Evolutionary conservation across 371 early-diverging fungal species (phyloP).

Genomic region (Apophysomyces elegans): DNA sequence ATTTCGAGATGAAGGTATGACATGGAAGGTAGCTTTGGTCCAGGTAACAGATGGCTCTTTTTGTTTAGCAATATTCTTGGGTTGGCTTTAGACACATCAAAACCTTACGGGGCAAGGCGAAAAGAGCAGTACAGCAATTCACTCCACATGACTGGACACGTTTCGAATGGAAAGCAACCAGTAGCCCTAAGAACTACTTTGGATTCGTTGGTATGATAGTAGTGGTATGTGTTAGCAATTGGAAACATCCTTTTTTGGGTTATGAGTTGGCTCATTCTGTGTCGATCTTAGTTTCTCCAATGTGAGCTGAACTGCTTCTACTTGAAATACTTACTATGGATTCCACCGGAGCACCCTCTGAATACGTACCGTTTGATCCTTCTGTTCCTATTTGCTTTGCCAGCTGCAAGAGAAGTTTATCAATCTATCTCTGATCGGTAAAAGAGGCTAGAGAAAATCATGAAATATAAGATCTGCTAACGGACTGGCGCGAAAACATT

Average conservation of each 20-base stretch:
- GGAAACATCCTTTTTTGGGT: not conserved
- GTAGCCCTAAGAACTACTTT: conserved; percentile 78
- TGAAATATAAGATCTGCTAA: too few species aligned
- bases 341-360: conserved; percentile 89
- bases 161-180: conserved; percentile 88
- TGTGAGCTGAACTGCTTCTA: conserved; percentile 94
- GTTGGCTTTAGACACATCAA: conserved; percentile 87
- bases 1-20: conserved; percentile 86
- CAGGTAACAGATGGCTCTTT: not conserved
- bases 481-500: not conserved
- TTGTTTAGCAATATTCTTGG: conserved; percentile 84
- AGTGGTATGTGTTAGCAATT: conserved; percentile 45
- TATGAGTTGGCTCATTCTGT: not conserved
- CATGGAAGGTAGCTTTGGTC: not conserved
- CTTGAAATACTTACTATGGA: conserved; percentile 91
- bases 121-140: conserved; percentile 90
- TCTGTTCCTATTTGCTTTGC: conserved; percentile 84
- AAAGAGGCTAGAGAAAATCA: not conserved
- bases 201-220: conserved; percentile 66
- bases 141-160: conserved; percentile 94
- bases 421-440: conserved; percentile 85
- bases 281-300: conserved; percentile 46
- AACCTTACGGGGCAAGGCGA: conserved; percentile 82
- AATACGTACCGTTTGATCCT: conserved; percentile 81
- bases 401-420: conserved; percentile 90